Evolutionary conservation across 2,329 filamentous ascomycete genomes (phyloP), one percentile per base, ranked within the genome.

Genomic region (Colletotrichum gigasporum): DNA sequence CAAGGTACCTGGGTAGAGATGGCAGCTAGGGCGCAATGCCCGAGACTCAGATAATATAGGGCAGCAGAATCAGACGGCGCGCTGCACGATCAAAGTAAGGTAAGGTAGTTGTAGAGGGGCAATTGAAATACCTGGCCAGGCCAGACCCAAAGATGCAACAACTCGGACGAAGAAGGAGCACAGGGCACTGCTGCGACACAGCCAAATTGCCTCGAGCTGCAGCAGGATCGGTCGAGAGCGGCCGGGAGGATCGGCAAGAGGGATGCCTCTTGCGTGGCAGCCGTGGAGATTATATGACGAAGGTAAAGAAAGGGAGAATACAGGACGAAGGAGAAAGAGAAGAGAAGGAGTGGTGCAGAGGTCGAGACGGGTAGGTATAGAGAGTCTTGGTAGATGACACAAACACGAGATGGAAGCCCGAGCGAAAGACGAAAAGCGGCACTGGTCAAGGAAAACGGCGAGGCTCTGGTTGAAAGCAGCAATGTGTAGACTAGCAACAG

Each of bases 91-190:
- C 45, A 34, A 55, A 44, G 52, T 45, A 55, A n/a, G n/a, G n/a
- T n/a, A n/a, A n/a, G n/a, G n/a, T n/a, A n/a, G n/a, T n/a, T n/a
- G n/a, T n/a, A n/a, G n/a, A n/a, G n/a, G n/a, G n/a, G n/a, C n/a
- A n/a, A n/a, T n/a, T n/a, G n/a, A n/a, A n/a, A n/a, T n/a, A n/a
- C 34, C n/a, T 20, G n/a, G 8, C 35, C n/a, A 39, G 35, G n/a
- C 35, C 35, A 16, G 35, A 39, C 35, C 35, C n/a, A 9, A 16
- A 16, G 32, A 24, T 51, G 59, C 35, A 59, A 22, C 37, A 63
- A 37, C 59, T 63, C 35, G 59, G 59, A 63, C 59, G 44, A 14
- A 14, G 35, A 59, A 30, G 30, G 44, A 51, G 59, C 59, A 24
- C 44, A 58, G 39, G 30, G 30, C 57, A 54, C 48, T 47, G 45